These are phyloP conservation scores for Quambalaria eucalypti DNA, from an alignment of 1,284 basidiomycete species.

Conservation along the genomic window DNA sequence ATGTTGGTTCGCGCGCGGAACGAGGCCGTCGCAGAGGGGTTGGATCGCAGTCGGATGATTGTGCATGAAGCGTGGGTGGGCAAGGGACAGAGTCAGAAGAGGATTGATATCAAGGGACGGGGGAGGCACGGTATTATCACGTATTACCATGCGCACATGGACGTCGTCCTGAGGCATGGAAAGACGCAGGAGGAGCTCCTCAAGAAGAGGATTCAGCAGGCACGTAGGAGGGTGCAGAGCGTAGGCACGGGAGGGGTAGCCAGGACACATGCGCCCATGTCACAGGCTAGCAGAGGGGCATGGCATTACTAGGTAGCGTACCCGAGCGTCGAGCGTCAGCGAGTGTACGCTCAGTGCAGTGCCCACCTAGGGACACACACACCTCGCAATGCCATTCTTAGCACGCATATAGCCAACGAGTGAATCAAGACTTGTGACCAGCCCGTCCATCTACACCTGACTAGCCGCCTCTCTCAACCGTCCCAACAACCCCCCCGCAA, in stretches of 20 bases:
- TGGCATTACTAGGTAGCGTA: no score
- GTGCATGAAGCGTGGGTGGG: constrained; percentile 88
- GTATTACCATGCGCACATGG: constrained; percentile 67
- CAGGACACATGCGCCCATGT: no score
- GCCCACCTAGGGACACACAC: no score
- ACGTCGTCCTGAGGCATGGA: constrained; percentile 73
- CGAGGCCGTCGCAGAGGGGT: constrained; percentile 73
- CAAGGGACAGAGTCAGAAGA: constrained; percentile 64
- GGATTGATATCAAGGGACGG: constrained; percentile 77
- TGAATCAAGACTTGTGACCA: no score
- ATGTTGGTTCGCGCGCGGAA: constrained; percentile 79
- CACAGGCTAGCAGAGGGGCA: no score
- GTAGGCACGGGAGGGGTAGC: constrained; percentile 55
- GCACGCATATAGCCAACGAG: no score
- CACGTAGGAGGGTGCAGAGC: constrained; percentile 66
- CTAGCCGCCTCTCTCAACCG: constrained; percentile 1
- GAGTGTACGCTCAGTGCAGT: no score
- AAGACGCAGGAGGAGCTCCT: constrained; percentile 66
- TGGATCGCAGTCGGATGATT: constrained; percentile 66
- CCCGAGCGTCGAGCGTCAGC: no score
- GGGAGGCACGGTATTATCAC: constrained; percentile 69
- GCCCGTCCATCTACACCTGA: no score
- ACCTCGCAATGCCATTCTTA: no score
- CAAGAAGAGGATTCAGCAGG: constrained; percentile 58
- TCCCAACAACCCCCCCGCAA: background rate